phyloP scores from a whole-genome alignment of 202 grass and related monocot species.

The Musa balbisiana region DNA sequence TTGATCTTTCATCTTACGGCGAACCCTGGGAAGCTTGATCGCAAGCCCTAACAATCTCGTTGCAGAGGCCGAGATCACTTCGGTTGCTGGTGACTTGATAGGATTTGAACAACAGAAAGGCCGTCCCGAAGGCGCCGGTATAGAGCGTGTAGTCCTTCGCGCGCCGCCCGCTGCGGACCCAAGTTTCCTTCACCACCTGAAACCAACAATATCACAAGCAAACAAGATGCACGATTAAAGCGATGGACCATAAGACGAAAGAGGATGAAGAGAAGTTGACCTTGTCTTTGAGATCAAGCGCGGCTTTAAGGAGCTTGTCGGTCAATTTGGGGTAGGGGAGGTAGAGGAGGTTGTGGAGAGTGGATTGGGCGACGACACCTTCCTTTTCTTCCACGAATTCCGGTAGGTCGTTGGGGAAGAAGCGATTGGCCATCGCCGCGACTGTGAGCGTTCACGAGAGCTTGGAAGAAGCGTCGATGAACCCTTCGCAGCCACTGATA shows the following conservation, averaged over 20 bases:
- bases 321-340: constrained; percentile 19
- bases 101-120: constrained; percentile 77
- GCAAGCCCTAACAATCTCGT: constrained; percentile 52
- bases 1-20: constrained; percentile 38
- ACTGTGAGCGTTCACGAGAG: neutral
- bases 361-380: neutral
- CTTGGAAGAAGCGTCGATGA: too few relatives aligned
- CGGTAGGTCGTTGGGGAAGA: constrained; percentile 25
- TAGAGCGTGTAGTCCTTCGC: constrained; percentile 77
- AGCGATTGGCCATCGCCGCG: constrained; percentile 19
- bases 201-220: constrained; percentile 15
- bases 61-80: constrained; percentile 43
- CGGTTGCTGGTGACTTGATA: constrained; percentile 51
- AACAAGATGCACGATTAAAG: neutral
- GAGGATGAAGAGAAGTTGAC: neutral
- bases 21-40: constrained; percentile 48
- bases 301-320: constrained; percentile 8
- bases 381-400: constrained; percentile 14
- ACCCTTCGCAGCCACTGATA: too few relatives aligned
- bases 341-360: constrained; percentile 11
- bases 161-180: constrained; percentile 31
- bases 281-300: constrained; percentile 24
- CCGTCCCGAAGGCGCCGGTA: constrained; percentile 71
- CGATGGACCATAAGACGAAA: too few relatives aligned
- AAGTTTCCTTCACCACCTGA: constrained; percentile 82